Percentiles rank a stretch among this genome's conserved stretches.
Evolutionary conservation across 2,329 filamentous ascomycete species (phyloP).

Genomic region (Venturia aucupariae): DNA sequence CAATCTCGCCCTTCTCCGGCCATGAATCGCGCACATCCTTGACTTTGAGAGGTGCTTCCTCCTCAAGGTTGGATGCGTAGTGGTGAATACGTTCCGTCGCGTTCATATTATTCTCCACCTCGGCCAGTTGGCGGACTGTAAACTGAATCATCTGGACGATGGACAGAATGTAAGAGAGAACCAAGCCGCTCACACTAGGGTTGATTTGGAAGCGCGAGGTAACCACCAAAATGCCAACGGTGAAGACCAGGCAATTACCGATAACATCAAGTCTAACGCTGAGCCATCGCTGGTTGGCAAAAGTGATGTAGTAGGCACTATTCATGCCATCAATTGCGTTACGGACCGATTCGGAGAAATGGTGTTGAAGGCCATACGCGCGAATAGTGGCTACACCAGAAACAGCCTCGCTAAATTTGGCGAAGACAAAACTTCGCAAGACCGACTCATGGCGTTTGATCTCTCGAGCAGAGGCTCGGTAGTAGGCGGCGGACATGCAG

Average conservation of each 20-base stretch:
- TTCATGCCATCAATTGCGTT: constrained; percentile 83
- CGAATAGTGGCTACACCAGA: constrained; percentile 76
- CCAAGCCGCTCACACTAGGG: constrained; percentile 77
- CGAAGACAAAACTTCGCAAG: constrained; percentile 77
- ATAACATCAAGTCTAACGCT: constrained; percentile 77
- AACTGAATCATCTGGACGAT: constrained; percentile 97
- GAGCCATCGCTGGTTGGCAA: constrained; percentile 91
- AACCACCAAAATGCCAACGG: constrained; percentile 80
- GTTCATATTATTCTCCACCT: constrained; percentile 98
- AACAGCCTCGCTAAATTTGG: constrained; percentile 83
- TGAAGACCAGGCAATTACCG: constrained; percentile 76
- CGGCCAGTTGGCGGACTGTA: constrained; percentile 83
- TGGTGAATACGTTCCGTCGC: constrained; percentile 85
- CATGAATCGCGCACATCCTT: constrained; percentile 61
- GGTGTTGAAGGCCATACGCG: constrained; percentile 72
- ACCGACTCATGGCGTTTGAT: constrained; percentile 91
- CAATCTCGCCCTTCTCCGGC: constrained; percentile 72
- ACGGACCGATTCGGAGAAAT: constrained; percentile 63
- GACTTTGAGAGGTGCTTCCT: constrained; percentile 78
- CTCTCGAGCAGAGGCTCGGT: constrained; percentile 82
- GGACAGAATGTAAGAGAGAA: constrained; percentile 84
- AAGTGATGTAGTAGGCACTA: constrained; percentile 87
- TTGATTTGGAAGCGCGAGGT: constrained; percentile 79
- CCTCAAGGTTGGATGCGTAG: constrained; percentile 77
- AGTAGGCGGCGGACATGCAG: constrained; percentile 75